Evolutionary conservation across 2,329 filamentous ascomycete species (phyloP), one percentile per base, ranked within the genome.

Genomic region (Myotisia sp.): DNA sequence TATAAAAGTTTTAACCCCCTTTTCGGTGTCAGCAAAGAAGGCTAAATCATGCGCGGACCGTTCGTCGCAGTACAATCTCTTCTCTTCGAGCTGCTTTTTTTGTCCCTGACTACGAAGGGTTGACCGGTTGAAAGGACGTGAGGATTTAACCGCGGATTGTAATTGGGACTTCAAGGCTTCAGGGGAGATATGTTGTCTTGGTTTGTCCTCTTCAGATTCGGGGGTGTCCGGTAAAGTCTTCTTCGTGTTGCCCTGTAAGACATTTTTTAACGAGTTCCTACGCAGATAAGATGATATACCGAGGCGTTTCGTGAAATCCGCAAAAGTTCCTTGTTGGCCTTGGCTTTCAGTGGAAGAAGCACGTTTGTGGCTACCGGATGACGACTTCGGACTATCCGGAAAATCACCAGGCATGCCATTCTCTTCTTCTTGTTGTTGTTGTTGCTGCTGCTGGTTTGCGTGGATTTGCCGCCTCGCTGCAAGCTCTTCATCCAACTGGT

Each of bases 31-130:
- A 3, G 77, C 78, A 8, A 75, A 68, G 48, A 79, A 77, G 10
- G 64, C 64, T 7, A 93, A 72, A 54, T 92, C 76, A 37, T 85
- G 74, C 1, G 73, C 74, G 2, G 79, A 74, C 16, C 65, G 77
- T 44, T 74, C 70, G 59, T 94, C 86, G 54, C 86, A 94, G 59
- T 93, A 93, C 0, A 80, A 79, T 24, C 77, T 72, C 45, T 83
- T 79, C 54, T 93, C 85, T 50, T 79, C 79, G 44, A 93, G 76
- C 33, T 76, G 63, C 41, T 74, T 76, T 22, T 79, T 77, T 34
- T 72, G 63, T 0, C 83, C 83, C 14, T 74, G 71, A 3, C 72
- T 74, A 58, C 82, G 87, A n/a, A 93, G 59, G 7, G 65, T 63
- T 10, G 73, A 68, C 1, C 81, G 83, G 42, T 81, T 78, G 54